Evolutionary conservation across 805 yeast species (phyloP).

Genomic region (Kazachstania taianensis): DNA sequence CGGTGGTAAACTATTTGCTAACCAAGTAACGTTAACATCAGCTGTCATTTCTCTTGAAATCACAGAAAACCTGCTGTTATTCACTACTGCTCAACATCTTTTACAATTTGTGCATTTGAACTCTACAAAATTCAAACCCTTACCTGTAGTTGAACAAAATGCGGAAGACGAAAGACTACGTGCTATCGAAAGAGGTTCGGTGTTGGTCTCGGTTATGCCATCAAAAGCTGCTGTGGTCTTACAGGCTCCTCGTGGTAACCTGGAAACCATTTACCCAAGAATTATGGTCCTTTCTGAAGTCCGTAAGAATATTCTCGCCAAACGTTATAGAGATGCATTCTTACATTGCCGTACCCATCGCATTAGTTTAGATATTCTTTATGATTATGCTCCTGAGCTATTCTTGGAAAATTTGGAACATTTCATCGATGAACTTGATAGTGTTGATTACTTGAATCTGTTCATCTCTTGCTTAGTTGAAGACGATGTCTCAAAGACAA

Average conservation of each 20-base stretch:
- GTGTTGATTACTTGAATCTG: slow-evolving; percentile 70
- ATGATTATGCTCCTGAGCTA: slow-evolving; percentile 72
- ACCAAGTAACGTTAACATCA: slow-evolving; percentile 46
- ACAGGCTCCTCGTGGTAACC: slow-evolving; percentile 93
- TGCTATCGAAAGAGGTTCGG: slow-evolving; percentile 82
- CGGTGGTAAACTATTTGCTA: slow-evolving; percentile 65
- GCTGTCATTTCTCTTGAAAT: slow-evolving; percentile 76
- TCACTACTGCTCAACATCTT: slow-evolving; percentile 82
- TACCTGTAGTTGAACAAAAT: slow-evolving; percentile 30
- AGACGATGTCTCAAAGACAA: slow-evolving; percentile 74
- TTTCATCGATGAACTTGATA: slow-evolving; percentile 61
- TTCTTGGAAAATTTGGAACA: slow-evolving; percentile 54
- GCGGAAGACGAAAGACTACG: slow-evolving; percentile 72
- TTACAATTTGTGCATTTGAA: slow-evolving; percentile 71
- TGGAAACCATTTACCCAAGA: slow-evolving; percentile 90
- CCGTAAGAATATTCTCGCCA: slow-evolving; percentile 50
- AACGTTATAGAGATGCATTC: slow-evolving; percentile 64
- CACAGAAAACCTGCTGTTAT: slow-evolving; percentile 61
- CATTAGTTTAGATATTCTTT: slow-evolving; percentile 78
- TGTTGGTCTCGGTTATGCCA: slow-evolving; percentile 74
- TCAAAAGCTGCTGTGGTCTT: slow-evolving; percentile 71
- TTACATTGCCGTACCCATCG: slow-evolving; percentile 80
- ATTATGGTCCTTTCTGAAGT: slow-evolving; percentile 83
- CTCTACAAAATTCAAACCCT: slow-evolving; percentile 31
- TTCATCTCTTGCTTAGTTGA: slow-evolving; percentile 79